Conservation (phyloP, 2,329 filamentous ascomycete species). For the Claviceps cyperi region DNA sequence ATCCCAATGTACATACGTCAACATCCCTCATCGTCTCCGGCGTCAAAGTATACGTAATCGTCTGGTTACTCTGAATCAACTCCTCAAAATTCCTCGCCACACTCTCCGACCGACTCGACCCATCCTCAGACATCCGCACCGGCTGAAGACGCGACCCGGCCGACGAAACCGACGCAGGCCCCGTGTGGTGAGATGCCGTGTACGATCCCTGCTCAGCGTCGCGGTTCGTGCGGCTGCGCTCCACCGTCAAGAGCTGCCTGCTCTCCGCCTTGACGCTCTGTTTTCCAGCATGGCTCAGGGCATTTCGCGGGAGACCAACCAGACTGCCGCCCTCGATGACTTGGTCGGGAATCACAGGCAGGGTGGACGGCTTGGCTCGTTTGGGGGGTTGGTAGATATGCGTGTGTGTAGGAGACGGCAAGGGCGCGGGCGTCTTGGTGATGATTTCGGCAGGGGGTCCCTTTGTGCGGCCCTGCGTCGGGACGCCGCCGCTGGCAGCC, state of each 20-base stretch:
- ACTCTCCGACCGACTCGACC: slow-evolving; percentile 35
- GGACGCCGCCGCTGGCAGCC: neutral
- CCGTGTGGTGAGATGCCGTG: slow-evolving; percentile 27
- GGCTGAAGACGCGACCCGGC: slow-evolving; percentile 35
- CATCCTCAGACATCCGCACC: slow-evolving; percentile 45
- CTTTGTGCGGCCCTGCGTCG: neutral
- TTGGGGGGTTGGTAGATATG: neutral
- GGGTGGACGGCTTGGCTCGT: neutral
- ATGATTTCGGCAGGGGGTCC: neutral
- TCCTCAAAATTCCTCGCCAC: slow-evolving; percentile 61
- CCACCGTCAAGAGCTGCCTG: slow-evolving; percentile 25
- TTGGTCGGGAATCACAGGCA: slow-evolving; percentile 7
- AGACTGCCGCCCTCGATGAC: slow-evolving; percentile 18
- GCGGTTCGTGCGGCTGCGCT: slow-evolving; percentile 18
- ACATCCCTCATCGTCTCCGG: slow-evolving; percentile 66
- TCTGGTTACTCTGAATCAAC: slow-evolving; percentile 68
- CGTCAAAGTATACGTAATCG: slow-evolving; percentile 69
- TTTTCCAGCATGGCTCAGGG: slow-evolving; percentile 12
- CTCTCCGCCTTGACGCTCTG: slow-evolving; percentile 16
- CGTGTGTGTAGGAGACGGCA: neutral
- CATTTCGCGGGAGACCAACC: slow-evolving; percentile 20
- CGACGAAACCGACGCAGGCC: slow-evolving; percentile 37
- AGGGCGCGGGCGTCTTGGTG: neutral
- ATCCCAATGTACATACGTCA: slow-evolving; percentile 37
- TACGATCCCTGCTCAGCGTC: slow-evolving; percentile 17